Percentiles rank a stretch among this genome's conserved stretches.
Evolutionary conservation across 2,329 filamentous ascomycete species (phyloP).

Genomic region (Elsinoe australis): DNA sequence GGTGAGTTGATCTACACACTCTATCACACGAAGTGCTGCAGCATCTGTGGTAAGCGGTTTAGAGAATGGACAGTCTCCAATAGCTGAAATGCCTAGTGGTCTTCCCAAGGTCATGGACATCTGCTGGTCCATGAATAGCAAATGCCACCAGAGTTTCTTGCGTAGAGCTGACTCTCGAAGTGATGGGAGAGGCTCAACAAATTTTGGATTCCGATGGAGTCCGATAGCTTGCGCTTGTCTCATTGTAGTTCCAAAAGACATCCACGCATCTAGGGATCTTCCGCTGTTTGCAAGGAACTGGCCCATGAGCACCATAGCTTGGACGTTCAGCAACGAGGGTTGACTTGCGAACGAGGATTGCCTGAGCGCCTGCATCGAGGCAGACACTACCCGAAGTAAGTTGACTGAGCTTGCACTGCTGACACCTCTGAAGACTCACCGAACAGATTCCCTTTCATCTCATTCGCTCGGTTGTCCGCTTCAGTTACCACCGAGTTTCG

Average conservation of each 20-base stretch:
- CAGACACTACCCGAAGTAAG: constrained; percentile 34
- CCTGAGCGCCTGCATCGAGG: constrained; percentile 45
- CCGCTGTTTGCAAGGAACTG: constrained; percentile 45
- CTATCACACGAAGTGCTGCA: constrained; percentile 37
- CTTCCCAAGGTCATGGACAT: constrained; percentile 45
- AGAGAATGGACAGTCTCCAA: constrained; percentile 43
- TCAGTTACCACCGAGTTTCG: too few relatives aligned
- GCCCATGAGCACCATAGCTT: constrained; percentile 43
- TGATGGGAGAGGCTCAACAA: constrained; percentile 37
- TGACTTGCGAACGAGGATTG: constrained; percentile 43
- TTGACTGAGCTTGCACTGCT: background rate
- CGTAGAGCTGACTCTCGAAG: constrained; percentile 37
- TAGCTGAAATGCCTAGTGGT: constrained; percentile 43
- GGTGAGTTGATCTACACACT: constrained; percentile 43
- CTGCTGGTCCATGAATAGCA: constrained; percentile 46
- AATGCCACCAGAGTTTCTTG: constrained; percentile 45
- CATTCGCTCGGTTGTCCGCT: constrained; percentile 31
- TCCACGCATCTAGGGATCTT: constrained; percentile 45
- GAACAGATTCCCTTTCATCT: constrained; percentile 38
- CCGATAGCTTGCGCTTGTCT: constrained; percentile 44
- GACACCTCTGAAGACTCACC: constrained; percentile 31
- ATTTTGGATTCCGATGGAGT: constrained; percentile 43
- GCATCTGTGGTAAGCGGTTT: constrained; percentile 40
- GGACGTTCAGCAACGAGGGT: constrained; percentile 40
- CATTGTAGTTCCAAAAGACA: constrained; percentile 43